Evolutionary conservation across 768 basidiomycete genomes (phyloP).

Genomic region (Pulveroboletus sp.): DNA sequence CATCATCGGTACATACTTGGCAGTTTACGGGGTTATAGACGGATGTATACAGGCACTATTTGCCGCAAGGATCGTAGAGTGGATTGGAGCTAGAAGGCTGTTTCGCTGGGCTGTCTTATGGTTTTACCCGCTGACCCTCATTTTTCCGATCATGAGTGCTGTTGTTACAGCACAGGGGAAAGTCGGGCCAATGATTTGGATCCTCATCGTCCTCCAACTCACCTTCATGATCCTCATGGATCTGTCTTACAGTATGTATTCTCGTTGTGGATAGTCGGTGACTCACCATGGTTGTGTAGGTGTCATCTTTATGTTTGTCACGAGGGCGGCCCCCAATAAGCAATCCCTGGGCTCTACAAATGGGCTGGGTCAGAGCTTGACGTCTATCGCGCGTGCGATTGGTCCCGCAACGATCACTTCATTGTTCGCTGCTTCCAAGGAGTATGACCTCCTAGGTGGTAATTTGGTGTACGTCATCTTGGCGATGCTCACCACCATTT

Average conservation of each 20-base stretch:
- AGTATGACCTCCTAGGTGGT: conserved; percentile 46
- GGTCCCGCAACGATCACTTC: conserved; percentile 49
- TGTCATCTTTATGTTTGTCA: conserved; percentile 53
- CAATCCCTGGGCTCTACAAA: conserved; percentile 55
- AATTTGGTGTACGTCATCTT: conserved; percentile 48
- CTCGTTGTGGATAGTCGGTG: background rate
- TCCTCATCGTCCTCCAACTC: conserved; percentile 30
- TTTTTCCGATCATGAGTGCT: conserved; percentile 46
- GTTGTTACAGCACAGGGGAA: conserved; percentile 32
- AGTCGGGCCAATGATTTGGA: conserved; percentile 36
- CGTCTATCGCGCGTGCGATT: conserved; percentile 44
- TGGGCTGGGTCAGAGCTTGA: conserved; percentile 49
- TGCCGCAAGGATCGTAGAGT: conserved; percentile 37
- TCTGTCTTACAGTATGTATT: conserved; percentile 38
- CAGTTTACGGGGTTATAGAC: conserved; percentile 33
- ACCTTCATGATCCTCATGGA: conserved; percentile 33
- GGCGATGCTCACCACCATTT: conserved; percentile 23
- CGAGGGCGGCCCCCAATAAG: conserved; percentile 49
- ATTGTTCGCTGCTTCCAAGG: conserved; percentile 48
- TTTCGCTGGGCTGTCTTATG: conserved; percentile 38
- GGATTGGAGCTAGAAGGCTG: conserved; percentile 38
- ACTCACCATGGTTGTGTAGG: conserved; percentile 23
- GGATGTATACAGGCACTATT: conserved; percentile 41
- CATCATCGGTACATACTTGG: conserved; percentile 39
- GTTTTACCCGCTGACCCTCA: conserved; percentile 35